Evolutionary conservation across 2,329 filamentous ascomycete genomes (phyloP).

Genomic region (Diaporthe eres): DNA sequence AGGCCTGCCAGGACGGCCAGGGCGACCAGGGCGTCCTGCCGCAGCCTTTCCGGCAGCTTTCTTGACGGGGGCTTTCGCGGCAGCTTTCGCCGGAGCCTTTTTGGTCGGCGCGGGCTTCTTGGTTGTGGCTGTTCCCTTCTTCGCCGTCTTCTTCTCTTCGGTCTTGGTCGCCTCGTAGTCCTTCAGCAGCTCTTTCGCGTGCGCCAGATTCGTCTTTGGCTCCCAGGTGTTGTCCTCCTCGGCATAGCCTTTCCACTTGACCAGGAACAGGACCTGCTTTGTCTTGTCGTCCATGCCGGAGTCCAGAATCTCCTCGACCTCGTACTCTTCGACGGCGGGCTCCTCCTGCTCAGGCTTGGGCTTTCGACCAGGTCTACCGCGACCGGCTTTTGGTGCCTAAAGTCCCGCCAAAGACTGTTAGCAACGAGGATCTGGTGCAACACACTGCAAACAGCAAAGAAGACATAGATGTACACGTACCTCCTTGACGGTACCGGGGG

Average conservation of each 20-base stretch:
- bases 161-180: conserved; percentile 53
- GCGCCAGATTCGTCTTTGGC: conserved; percentile 59
- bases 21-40: conserved; percentile 6
- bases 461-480: conserved; percentile 17
- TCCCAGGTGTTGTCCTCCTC: conserved; percentile 67
- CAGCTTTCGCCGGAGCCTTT: conserved; percentile 25
- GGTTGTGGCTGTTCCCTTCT: conserved; percentile 38
- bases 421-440: neutral
- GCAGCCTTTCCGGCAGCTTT: conserved; percentile 40
- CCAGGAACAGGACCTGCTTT: conserved; percentile 58
- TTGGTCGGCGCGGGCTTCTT: conserved; percentile 30
- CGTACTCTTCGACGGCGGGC: conserved; percentile 54
- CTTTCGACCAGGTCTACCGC: conserved; percentile 37
- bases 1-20: conserved; percentile 21
- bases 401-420: neutral
- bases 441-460: neutral
- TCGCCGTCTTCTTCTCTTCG: conserved; percentile 30
- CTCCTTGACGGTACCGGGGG: conserved; percentile 34
- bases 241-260: conserved; percentile 68
- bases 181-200: conserved; percentile 55
- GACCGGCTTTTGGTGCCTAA: conserved; percentile 32
- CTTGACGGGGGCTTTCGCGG: conserved; percentile 17
- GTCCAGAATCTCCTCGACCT: conserved; percentile 63
- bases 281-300: conserved; percentile 55
- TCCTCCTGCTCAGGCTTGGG: conserved; percentile 33